Percentiles rank a stretch among this genome's conserved stretches.
Evolutionary conservation across 495 filamentous ascomycete genomes (phyloP).

Genomic region (Xeromyces bisporus): DNA sequence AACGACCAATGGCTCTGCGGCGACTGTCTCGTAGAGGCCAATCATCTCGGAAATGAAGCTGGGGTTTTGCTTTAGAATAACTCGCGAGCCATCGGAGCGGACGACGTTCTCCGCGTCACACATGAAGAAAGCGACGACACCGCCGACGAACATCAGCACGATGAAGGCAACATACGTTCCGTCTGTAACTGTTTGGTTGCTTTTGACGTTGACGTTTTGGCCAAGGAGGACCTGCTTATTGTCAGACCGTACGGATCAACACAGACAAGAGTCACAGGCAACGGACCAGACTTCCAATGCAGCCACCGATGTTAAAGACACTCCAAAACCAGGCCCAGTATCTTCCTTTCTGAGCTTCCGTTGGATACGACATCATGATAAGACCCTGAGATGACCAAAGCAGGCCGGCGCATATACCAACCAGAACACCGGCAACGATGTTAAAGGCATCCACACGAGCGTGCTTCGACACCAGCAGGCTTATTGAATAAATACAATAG

Average conservation of each 20-base stretch:
- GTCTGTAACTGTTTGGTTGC: constrained; percentile 40
- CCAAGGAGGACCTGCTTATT: constrained; percentile 55
- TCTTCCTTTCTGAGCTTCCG: constrained; percentile 64
- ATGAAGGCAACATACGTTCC: constrained; percentile 88
- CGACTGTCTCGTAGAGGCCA: constrained; percentile 62
- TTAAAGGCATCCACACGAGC: constrained; percentile 42
- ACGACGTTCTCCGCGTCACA: constrained; percentile 60
- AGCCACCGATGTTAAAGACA: constrained; percentile 87
- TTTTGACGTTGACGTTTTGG: constrained; percentile 51
- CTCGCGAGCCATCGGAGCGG: constrained; percentile 64
- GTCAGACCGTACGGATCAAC: too few species aligned
- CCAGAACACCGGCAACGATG: constrained; percentile 39
- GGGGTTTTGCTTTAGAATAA: constrained; percentile 78
- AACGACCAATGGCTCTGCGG: constrained; percentile 58
- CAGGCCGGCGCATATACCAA: constrained; percentile 65
- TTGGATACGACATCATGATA: constrained; percentile 90
- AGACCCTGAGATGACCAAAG: constrained; percentile 88
- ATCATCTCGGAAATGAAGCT: constrained; percentile 62
- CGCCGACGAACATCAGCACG: constrained; percentile 66
- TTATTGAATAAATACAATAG: constrained; percentile 69
- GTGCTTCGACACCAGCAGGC: constrained; percentile 70
- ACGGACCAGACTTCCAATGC: constrained; percentile 67
- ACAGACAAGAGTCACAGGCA: constrained; percentile 2
- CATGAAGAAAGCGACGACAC: constrained; percentile 53
- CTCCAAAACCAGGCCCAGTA: constrained; percentile 89